Percentiles rank a stretch among this genome's conserved stretches.
Conservation (phyloP, 2,329 filamentous ascomycete genomes). For the Coniosporium tulheliwenetii region DNA sequence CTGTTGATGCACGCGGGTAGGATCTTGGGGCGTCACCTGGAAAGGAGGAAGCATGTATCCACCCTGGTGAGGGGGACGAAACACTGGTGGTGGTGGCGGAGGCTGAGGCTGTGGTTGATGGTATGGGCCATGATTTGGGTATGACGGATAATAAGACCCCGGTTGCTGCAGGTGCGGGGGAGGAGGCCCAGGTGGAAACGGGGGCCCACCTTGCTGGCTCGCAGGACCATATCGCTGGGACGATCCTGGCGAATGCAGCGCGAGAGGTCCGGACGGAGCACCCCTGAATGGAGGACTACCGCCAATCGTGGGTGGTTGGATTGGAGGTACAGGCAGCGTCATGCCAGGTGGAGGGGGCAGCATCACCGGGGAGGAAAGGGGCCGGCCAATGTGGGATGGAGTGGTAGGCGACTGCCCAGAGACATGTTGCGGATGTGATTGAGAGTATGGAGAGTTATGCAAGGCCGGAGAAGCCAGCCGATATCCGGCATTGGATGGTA, state of each 20-base stretch:
- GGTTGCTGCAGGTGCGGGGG: conserved; percentile 14
- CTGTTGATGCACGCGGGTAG: conserved; percentile 20
- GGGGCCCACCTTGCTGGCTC: conserved; percentile 12
- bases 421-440: conserved; percentile 11
- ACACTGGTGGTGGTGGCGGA: conserved; percentile 12
- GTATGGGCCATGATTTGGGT: conserved; percentile 4
- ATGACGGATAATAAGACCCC: conserved; percentile 1
- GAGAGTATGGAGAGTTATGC: conserved; percentile 21
- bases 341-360: conserved; percentile 20
- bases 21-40: conserved; percentile 28
- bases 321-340: conserved; percentile 11
- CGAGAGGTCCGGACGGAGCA: neutral
- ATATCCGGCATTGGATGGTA: conserved; percentile 13
- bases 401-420: conserved; percentile 11
- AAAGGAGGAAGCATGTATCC: conserved; percentile 33
- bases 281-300: neutral
- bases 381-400: conserved; percentile 16
- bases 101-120: conserved; percentile 15
- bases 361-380: conserved; percentile 18
- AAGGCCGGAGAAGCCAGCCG: conserved; percentile 15
- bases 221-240: conserved; percentile 15
- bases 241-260: conserved; percentile 5
- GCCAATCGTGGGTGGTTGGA: conserved; percentile 3
- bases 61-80: conserved; percentile 21
- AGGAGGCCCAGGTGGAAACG: conserved; percentile 12